A percentile compares a stretch with the other conserved stretches of the same genome.
Evolutionary conservation across 2,329 filamentous ascomycete genomes (phyloP).

Genomic region (Exophiala alcalophila): DNA sequence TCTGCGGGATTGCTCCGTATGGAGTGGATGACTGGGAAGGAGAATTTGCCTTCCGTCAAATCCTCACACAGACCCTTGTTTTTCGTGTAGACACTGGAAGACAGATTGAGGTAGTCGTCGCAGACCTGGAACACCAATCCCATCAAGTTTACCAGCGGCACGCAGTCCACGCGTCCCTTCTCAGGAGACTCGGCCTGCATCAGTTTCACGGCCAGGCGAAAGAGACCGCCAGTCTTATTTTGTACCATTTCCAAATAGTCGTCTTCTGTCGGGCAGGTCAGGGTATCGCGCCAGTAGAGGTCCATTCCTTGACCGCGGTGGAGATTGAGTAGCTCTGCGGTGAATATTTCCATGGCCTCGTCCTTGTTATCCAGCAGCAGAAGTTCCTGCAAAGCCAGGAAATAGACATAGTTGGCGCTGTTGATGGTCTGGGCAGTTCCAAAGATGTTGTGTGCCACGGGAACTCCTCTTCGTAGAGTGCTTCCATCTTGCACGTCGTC

Average conservation of each 20-base stretch:
- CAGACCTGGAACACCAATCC: slow-evolving; percentile 49
- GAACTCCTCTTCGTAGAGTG: slow-evolving; percentile 46
- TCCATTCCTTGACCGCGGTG: slow-evolving; percentile 50
- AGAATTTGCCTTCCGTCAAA: slow-evolving; percentile 95
- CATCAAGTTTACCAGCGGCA: slow-evolving; percentile 64
- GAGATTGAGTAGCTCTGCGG: slow-evolving; percentile 46
- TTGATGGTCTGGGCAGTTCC: slow-evolving; percentile 53
- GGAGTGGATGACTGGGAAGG: slow-evolving; percentile 90
- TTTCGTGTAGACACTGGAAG: slow-evolving; percentile 66
- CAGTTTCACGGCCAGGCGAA: slow-evolving; percentile 45
- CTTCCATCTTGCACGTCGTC: slow-evolving; percentile 53
- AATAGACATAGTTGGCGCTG: slow-evolving; percentile 50
- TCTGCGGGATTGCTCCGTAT: slow-evolving; percentile 58
- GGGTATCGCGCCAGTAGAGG: slow-evolving; percentile 48
- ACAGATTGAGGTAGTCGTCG: slow-evolving; percentile 85
- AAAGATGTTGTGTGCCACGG: slow-evolving; percentile 51
- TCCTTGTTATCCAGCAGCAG: slow-evolving; percentile 40
- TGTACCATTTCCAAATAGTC: slow-evolving; percentile 51
- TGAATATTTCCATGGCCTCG: slow-evolving; percentile 43
- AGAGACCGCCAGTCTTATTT: slow-evolving; percentile 50
- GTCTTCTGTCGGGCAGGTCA: slow-evolving; percentile 46
- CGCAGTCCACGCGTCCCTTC: slow-evolving; percentile 37
- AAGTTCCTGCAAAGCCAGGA: slow-evolving; percentile 44
- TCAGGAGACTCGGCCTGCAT: slow-evolving; percentile 43
- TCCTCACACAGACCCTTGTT: slow-evolving; percentile 97